Base-by-base conservation (phyloP, 352 stramenopile species). In the Achlya hypogyna region DNA sequence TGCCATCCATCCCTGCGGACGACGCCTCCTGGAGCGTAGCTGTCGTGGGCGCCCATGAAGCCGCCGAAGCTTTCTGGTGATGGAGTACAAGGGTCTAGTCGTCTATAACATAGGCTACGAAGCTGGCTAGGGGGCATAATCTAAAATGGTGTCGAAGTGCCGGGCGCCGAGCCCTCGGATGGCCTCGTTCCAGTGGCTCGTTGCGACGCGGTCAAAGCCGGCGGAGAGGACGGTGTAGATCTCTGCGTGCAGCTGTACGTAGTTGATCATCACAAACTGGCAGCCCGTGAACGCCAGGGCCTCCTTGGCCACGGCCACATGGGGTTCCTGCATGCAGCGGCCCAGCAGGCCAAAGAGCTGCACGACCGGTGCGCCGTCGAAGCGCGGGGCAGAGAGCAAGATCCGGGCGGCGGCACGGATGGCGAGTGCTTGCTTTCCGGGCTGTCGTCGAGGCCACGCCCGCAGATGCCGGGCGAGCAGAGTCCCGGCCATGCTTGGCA, bases 381-480 rank as follows among this genome's bases (percentile, higher is more conserved):
- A 69, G 42, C 82, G 85, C 5, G 82, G 78, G 18, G 84, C 85
- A 8, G 84, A 90, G 82, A 94, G 92, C 51, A 94, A 75, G 25
- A 94, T 78, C 32, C 86, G 86, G n/a, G 86, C 86, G 20, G 88
- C 53, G 78, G 89, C 90, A 31, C 84, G 86, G 65, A 88, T 89
- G 9, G 86, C 84, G 10, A 87, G 74, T 4, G 91, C 79, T 58
- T 94, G 77, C 53, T 88, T 75, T 35, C 78, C 75, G 4, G 86
- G 86, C 65, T 78, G 88, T 10, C 75, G 74, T n/a, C 73, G 72
- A 10, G 86, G 86, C 86, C 86, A 94, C 23, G 76, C 69, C 18
- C 62, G 74, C 29, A 92, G 65, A 45, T 93, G 63, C 8, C 80
- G 78, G 31, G 72, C 65, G 20, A 94, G 68, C 66, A 94, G 40